phyloP scores from a whole-genome alignment of 208 protist species.

The Paratrypanosoma confusum region DNA sequence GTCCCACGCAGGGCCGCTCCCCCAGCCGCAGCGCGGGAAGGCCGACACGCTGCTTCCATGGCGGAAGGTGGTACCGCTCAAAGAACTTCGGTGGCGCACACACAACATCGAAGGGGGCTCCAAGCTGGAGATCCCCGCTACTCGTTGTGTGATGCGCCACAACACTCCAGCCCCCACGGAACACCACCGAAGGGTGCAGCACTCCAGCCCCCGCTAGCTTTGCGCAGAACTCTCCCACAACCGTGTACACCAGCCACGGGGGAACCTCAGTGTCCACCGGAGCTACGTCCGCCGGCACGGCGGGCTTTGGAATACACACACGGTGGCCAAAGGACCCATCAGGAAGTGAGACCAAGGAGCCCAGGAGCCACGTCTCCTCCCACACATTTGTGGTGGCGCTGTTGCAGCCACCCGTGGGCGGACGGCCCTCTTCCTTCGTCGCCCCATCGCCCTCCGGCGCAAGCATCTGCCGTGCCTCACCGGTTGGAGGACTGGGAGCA shows the following conservation, averaged over 20 bases:
- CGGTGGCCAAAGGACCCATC: not conserved
- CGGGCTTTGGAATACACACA: not conserved
- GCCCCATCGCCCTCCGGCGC: no score
- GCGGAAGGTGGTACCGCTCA: slow-evolving; percentile 40
- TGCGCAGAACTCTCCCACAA: slow-evolving; percentile 29
- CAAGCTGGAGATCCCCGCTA: slow-evolving; percentile 28
- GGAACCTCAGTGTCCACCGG: no score
- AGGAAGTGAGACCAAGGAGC: slow-evolving; percentile 28
- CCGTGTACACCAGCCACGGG: slow-evolving; percentile 44
- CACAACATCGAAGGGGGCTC: slow-evolving; percentile 36
- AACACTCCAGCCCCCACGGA: slow-evolving; percentile 18
- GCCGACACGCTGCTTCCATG: slow-evolving; percentile 60
- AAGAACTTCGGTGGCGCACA: slow-evolving; percentile 39
- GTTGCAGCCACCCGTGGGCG: no score
- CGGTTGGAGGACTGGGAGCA: no score
- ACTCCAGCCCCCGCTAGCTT: slow-evolving; percentile 10
- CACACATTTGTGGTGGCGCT: no score
- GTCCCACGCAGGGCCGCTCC: slow-evolving; percentile 23
- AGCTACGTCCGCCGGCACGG: not conserved
- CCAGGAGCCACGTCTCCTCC: no score
- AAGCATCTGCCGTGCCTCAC: no score
- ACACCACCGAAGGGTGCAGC: not conserved
- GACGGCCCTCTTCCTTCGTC: no score
- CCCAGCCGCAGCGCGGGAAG: slow-evolving; percentile 24
- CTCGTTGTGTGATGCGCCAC: slow-evolving; percentile 40